Evolutionary conservation across 208 protist genomes (phyloP).

Genomic region (Crithidia mellificae): DNA sequence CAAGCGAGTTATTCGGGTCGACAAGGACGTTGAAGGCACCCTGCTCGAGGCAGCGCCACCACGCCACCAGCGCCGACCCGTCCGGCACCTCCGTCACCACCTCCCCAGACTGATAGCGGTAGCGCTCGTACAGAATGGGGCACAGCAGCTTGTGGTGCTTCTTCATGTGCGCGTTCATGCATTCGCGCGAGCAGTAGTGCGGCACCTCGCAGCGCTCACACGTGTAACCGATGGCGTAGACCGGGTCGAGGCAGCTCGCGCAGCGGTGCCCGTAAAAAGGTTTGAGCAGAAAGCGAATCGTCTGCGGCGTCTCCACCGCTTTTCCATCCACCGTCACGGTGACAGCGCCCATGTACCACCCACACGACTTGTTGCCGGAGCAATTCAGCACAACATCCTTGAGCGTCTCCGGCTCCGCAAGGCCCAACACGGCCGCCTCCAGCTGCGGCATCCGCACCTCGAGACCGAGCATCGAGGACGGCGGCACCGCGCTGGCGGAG

Average conservation of each 20-base stretch:
- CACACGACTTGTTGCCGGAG: constrained; percentile 68
- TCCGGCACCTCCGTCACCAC: constrained; percentile 69
- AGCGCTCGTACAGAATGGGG: constrained; percentile 56
- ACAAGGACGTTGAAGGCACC: constrained; percentile 73
- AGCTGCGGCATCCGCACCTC: constrained; percentile 76
- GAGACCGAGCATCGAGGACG: constrained; percentile 59
- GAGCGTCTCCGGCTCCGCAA: constrained; percentile 49
- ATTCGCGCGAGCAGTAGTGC: constrained; percentile 81
- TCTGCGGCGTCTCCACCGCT: constrained; percentile 41
- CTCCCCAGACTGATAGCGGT: constrained; percentile 61
- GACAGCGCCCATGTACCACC: constrained; percentile 79
- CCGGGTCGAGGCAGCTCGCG: constrained; percentile 83
- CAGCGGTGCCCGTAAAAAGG: constrained; percentile 73
- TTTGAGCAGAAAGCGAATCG: constrained; percentile 75
- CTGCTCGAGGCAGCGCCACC: constrained; percentile 79
- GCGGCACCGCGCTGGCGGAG: constrained; percentile 19
- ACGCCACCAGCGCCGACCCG: constrained; percentile 68
- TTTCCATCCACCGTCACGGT: constrained; percentile 40
- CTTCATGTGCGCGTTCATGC: constrained; percentile 72
- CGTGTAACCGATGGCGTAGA: constrained; percentile 79
- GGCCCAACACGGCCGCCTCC: constrained; percentile 68
- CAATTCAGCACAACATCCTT: constrained; percentile 78
- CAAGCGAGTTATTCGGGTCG: constrained; percentile 69
- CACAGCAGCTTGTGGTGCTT: constrained; percentile 74
- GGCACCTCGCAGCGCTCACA: constrained; percentile 78